Conservation (phyloP, 306 rosid species). For the Quercus gilva region DNA sequence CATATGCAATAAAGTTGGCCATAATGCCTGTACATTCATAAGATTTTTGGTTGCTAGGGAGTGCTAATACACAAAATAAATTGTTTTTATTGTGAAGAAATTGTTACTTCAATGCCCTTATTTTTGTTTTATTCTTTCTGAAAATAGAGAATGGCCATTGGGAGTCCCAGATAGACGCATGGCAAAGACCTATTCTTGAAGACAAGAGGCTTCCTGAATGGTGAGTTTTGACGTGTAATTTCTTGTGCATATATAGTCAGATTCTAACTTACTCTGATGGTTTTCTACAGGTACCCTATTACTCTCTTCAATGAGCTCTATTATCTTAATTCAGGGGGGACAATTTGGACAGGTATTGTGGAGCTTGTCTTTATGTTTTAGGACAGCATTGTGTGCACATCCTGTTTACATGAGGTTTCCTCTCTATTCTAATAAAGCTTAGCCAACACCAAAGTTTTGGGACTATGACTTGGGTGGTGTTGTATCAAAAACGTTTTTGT, state of each 20-base stretch:
- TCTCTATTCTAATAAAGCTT: too few relatives aligned
- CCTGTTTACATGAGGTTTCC: too few relatives aligned
- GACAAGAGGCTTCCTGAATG: conserved; percentile 95
- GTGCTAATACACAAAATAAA: conserved; percentile 9
- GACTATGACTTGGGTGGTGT: too few relatives aligned
- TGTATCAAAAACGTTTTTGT: background rate
- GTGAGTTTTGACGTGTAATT: conserved; percentile 46
- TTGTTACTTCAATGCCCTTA: background rate
- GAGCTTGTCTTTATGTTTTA: background rate
- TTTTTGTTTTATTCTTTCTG: conserved; percentile 7
- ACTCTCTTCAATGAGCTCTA: conserved; percentile 95
- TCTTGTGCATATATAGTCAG: conserved; percentile 2
- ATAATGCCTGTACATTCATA: conserved; percentile 9
- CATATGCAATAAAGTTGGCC: conserved; percentile 11
- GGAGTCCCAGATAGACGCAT: conserved; percentile 89
- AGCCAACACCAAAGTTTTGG: too few relatives aligned
- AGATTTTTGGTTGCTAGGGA: background rate
- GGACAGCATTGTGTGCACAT: too few relatives aligned
- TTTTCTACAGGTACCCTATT: conserved; percentile 69
- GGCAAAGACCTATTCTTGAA: conserved; percentile 93
- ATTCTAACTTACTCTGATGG: conserved; percentile 23
- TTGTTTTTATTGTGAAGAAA: too few relatives aligned
- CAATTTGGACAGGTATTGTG: conserved; percentile 89
- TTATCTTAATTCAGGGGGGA: conserved; percentile 85
- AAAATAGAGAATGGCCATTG: conserved; percentile 61